Evolutionary conservation across 331 rosid genomes (phyloP), one percentile per base, ranked within the genome.

Genomic region (Stylosanthes scabra): DNA sequence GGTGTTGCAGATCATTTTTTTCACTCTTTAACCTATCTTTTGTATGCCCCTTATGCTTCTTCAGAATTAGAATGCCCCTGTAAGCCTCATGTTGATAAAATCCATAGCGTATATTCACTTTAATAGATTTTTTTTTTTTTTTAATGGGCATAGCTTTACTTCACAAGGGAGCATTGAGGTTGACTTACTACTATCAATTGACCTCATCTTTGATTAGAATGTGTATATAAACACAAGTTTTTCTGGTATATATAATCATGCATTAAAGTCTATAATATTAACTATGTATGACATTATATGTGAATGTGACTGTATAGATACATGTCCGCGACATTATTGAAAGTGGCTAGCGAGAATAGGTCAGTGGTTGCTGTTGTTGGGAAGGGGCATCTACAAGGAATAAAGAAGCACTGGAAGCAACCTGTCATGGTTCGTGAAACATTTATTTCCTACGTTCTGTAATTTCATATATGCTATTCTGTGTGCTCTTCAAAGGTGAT

Each of bases 301-400:
- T 37, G 6, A 41, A 66, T 56, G 49, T 37, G 6, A 41, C 14
- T 60, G 63, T 77, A 52, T 78, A 95, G 99, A 88, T 95, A 83
- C 79, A 95, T 95, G 97, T 88, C 99, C n/a, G 70, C 89, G 29
- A 69, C 89, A 34, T 82, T 95, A 72, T 83, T 89, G 14, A 78
- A 74, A 82, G 78, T 90, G 69, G 99, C 97, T 8, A 80, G 83
- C 25, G 88, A 87, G 82, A 80, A 81, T 59, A 76, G 73, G 29
- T 88, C 87, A n/a, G 93, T 90, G 45, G 99, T 92, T 42, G 99
- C 96, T 7, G 97, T 90, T 75, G 97, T 95, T 67, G 97, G 99
- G 49, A 92, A 87, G 81, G 99, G 92, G 29, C 99, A 95, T 83
- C 85, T 95, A 27, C 89, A 66, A 84, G 97, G 99, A 87, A 90